Conservation (phyloP, 768 basidiomycete genomes). For the Boletus rufocinnamomeus region DNA sequence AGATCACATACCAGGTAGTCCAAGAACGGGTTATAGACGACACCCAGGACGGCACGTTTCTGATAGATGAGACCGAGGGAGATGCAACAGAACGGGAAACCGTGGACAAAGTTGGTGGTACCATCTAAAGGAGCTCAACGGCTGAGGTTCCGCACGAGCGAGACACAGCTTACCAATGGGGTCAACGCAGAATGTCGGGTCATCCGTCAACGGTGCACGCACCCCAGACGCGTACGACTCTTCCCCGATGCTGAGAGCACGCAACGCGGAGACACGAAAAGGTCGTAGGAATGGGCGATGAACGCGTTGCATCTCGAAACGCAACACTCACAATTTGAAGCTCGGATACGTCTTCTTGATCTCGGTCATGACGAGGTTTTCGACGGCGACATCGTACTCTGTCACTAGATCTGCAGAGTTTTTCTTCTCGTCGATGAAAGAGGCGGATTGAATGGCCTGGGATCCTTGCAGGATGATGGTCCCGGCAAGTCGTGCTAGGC, state of each 20-base stretch:
- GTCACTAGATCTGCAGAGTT: slow-evolving; percentile 95
- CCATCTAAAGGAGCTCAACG: slow-evolving; percentile 53
- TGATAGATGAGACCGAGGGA: slow-evolving; percentile 87
- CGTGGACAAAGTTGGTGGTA: slow-evolving; percentile 85
- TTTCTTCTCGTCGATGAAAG: slow-evolving; percentile 76
- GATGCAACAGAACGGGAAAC: slow-evolving; percentile 85
- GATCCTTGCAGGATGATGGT: slow-evolving; percentile 74
- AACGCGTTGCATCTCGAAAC: not conserved
- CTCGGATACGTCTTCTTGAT: slow-evolving; percentile 64
- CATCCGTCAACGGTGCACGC: slow-evolving; percentile 70
- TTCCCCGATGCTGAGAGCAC: slow-evolving; percentile 75
- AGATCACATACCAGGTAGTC: slow-evolving; percentile 60
- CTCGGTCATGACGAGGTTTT: slow-evolving; percentile 75
- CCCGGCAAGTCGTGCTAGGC: slow-evolving; percentile 72
- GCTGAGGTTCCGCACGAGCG: not conserved
- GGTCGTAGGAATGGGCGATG: not conserved
- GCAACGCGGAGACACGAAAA: not conserved
- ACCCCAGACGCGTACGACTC: slow-evolving; percentile 83
- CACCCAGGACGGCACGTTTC: slow-evolving; percentile 78
- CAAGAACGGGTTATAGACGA: slow-evolving; percentile 91
- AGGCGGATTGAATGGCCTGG: slow-evolving; percentile 62
- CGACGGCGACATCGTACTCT: slow-evolving; percentile 89
- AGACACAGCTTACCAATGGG: slow-evolving; percentile 69
- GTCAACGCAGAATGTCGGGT: slow-evolving; percentile 94
- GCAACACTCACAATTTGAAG: slow-evolving; percentile 73